Percentiles rank a stretch among this genome's conserved stretches.
Evolutionary conservation across 164 flowering plant species (phyloP).

Genomic region (Tinospora cordifolia): DNA sequence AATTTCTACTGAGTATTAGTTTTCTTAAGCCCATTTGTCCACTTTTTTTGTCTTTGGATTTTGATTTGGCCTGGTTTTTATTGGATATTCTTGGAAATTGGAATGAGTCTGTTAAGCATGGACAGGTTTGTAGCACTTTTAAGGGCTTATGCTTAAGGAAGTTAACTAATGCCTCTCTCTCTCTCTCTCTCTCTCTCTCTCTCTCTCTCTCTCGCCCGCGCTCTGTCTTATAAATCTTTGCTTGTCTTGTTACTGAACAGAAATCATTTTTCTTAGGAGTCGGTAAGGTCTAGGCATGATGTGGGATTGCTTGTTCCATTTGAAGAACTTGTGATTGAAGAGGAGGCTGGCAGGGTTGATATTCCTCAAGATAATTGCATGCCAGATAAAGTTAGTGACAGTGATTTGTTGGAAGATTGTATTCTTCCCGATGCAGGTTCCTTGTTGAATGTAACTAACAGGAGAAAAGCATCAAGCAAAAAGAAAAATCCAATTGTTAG

Average conservation of each 20-base stretch:
- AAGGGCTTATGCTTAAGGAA: neutral
- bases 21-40: neutral
- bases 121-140: neutral
- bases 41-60: neutral
- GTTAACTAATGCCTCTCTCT: slow-evolving; percentile 1
- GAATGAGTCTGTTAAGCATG: neutral
- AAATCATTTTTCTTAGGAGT: slow-evolving; percentile 30
- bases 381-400: slow-evolving; percentile 22
- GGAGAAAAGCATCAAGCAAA: slow-evolving; percentile 53
- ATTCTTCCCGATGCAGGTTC: slow-evolving; percentile 59
- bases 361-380: slow-evolving; percentile 12
- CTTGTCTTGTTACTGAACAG: slow-evolving; percentile 20
- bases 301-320: slow-evolving; percentile 61
- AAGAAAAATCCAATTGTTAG: slow-evolving; percentile 35
- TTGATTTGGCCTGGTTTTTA: neutral
- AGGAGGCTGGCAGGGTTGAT: slow-evolving; percentile 19
- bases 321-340: slow-evolving; percentile 51
- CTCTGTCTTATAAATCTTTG: too few relatives aligned
- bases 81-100: neutral
- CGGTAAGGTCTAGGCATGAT: slow-evolving; percentile 33
- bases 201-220: too few relatives aligned
- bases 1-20: neutral
- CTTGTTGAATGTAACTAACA: slow-evolving; percentile 72
- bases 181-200: too few relatives aligned
- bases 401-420: slow-evolving; percentile 25